Conservation (phyloP, 805 yeast genomes). For the Zygotorulaspora florentina region DNA sequence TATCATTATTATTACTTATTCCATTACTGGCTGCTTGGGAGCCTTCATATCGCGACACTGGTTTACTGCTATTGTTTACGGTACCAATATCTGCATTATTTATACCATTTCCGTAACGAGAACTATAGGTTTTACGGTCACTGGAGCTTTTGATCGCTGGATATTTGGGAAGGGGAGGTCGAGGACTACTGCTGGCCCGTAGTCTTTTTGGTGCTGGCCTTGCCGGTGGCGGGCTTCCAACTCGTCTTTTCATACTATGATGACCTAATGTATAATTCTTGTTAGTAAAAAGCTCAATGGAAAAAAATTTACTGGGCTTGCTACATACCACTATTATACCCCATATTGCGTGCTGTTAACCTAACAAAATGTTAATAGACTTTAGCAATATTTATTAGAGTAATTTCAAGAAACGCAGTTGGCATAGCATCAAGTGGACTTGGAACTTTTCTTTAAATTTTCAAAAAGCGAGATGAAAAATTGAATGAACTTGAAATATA, state of each 20-base stretch:
- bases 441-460: conserved; percentile 3
- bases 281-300: conserved; percentile 6
- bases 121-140: conserved; percentile 3
- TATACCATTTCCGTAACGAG: conserved; percentile 5
- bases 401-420: not conserved
- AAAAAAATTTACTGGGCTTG: not conserved
- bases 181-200: conserved; percentile 13
- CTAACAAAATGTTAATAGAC: not conserved
- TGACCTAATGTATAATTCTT: conserved; percentile 5
- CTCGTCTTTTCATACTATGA: conserved; percentile 17
- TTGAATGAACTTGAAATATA: not conserved
- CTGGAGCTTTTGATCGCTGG: conserved; percentile 7
- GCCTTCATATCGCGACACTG: conserved; percentile 18
- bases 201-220: conserved; percentile 17
- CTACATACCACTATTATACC: conserved; percentile 14
- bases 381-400: not conserved
- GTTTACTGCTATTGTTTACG: conserved; percentile 5
- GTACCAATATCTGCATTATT: conserved; percentile 1
- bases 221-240: conserved; percentile 18
- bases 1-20: not conserved
- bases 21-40: conserved; percentile 12
- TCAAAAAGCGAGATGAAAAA: conserved; percentile 3
- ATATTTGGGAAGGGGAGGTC: conserved; percentile 11
- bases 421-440: not conserved
- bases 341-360: conserved; percentile 4